Percentiles rank a stretch among this genome's conserved stretches.
phyloP scores from a whole-genome alignment of 441 rosid species.

The Arabidopsis lyrata region DNA sequence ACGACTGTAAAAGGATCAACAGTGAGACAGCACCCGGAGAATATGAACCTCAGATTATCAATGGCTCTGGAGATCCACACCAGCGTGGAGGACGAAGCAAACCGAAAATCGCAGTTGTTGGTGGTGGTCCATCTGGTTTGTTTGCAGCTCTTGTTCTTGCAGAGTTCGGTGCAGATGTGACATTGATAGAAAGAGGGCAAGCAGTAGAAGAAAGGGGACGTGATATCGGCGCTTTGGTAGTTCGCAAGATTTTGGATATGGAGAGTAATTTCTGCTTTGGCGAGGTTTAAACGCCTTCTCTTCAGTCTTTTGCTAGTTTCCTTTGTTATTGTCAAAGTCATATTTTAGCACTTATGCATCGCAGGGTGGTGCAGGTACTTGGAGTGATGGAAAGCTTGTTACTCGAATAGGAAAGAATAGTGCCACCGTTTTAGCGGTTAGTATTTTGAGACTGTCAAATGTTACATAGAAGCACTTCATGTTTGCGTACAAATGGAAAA shows the following conservation, averaged over 20 bases:
- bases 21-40: constrained; percentile 28
- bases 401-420: constrained; percentile 97
- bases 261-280: constrained; percentile 99
- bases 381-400: constrained; percentile 99
- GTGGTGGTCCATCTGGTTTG: constrained; percentile 94
- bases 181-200: constrained; percentile 93
- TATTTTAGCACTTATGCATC: constrained; percentile 74
- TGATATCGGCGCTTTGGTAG: constrained; percentile 88
- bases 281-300: constrained; percentile 67
- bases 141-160: constrained; percentile 94
- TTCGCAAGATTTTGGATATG: constrained; percentile 73
- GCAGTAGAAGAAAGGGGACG: constrained; percentile 93
- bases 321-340: constrained; percentile 40
- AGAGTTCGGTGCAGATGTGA: constrained; percentile 96
- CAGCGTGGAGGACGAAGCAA: constrained; percentile 49
- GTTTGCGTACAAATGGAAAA: constrained; percentile 1
- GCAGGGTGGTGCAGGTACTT: constrained; percentile 99
- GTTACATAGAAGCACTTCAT: constrained; percentile 14
- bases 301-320: constrained; percentile 30
- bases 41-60: constrained; percentile 17
- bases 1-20: constrained; percentile 47
- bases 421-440: constrained; percentile 83
- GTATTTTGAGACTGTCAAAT: constrained; percentile 41
- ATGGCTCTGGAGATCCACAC: constrained; percentile 40
- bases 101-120: constrained; percentile 83